Evolutionary conservation across 73 alveolate genomes (phyloP).

Genomic region (Symbiodinium natans): DNA sequence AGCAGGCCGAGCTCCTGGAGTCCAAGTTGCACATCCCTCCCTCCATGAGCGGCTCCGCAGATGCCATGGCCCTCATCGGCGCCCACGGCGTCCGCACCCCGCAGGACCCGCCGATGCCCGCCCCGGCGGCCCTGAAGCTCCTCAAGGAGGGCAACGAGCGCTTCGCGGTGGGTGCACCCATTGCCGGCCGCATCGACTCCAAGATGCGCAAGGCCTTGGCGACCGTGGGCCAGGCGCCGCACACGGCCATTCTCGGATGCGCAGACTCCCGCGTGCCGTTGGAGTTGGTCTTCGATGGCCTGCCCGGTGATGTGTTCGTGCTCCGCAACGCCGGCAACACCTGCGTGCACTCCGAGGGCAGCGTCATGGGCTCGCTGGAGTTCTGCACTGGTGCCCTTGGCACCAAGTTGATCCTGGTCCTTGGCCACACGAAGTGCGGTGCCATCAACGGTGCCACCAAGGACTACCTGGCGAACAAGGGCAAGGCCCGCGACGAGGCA

Average conservation of each 20-base stretch:
- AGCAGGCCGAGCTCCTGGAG: conserved; percentile 11
- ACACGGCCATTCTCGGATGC: conserved; percentile 19
- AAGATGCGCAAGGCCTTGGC: conserved; percentile 31
- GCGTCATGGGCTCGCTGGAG: neutral
- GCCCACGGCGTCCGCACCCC: conserved; percentile 41
- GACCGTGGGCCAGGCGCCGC: conserved; percentile 32
- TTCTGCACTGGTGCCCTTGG: neutral
- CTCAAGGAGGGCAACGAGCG: conserved; percentile 65
- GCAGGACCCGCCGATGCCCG: conserved; percentile 29
- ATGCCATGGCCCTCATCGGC: neutral
- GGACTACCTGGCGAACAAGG: conserved; percentile 15
- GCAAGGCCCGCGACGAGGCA: neutral
- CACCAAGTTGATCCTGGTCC: neutral
- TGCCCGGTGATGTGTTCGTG: conserved; percentile 28
- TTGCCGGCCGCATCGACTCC: neutral
- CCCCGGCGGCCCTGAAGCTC: conserved; percentile 36
- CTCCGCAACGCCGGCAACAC: conserved; percentile 52
- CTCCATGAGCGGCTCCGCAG: conserved; percentile 25
- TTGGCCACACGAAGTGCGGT: conserved; percentile 71
- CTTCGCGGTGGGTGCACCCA: conserved; percentile 20
- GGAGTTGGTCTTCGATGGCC: neutral
- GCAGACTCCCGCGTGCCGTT: neutral
- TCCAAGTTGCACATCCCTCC: conserved; percentile 43
- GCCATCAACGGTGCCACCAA: conserved; percentile 71
- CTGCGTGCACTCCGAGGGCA: conserved; percentile 12